Base-by-base conservation (phyloP, 768 basidiomycete genomes). In the Mycena kentingensis region DNA sequence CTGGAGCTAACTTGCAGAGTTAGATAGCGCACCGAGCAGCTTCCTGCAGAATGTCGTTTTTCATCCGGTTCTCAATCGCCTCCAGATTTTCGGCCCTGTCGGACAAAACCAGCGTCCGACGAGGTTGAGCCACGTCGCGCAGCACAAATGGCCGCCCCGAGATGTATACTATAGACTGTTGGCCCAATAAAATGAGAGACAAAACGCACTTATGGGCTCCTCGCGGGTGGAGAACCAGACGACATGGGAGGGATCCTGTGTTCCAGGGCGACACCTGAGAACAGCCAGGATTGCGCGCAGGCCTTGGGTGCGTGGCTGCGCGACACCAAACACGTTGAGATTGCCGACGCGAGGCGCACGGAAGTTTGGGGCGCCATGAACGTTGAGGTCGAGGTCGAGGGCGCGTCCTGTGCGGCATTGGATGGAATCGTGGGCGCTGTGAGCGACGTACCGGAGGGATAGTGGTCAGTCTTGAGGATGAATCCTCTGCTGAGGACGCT, bases 181-280 rank as follows among this genome's bases (percentile, higher is more conserved):
- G 11, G 25, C 13, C 45, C 8, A 5, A 32, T n/a, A 7, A 3
- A n/a, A 6, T 13, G 26, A 35, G 39, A 42, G 21, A 53, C 43
- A 25, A 18, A 42, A 76, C 85, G 55, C 68, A 93, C 93, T 83
- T 46, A 96, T 83, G 4, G 95, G 94, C 65, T 98, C 97, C 70
- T 99, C 97, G 60, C 97, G 80, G 12, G 96, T 97, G 25, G 90
- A 97, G 70, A 98, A 93, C 93, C 94, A 99, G 25, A 96, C 86
- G 3, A 91, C 90, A 61, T 84, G 87, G 2, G 87, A 83, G 11
- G 85, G 80, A 55, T 84, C 77, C 3, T 71, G 62, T 27, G 77
- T 79, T 48, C 78, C 81, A 8, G 90, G 90, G 25, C 87, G 74
- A 58, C 88, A 89, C 29, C 86, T 76, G 5, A 99, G 80, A 11